These are phyloP conservation scores for Xylariaceae sp. DNA, from an alignment of 2,329 filamentous ascomycete genomes.

Conservation along the genomic window DNA sequence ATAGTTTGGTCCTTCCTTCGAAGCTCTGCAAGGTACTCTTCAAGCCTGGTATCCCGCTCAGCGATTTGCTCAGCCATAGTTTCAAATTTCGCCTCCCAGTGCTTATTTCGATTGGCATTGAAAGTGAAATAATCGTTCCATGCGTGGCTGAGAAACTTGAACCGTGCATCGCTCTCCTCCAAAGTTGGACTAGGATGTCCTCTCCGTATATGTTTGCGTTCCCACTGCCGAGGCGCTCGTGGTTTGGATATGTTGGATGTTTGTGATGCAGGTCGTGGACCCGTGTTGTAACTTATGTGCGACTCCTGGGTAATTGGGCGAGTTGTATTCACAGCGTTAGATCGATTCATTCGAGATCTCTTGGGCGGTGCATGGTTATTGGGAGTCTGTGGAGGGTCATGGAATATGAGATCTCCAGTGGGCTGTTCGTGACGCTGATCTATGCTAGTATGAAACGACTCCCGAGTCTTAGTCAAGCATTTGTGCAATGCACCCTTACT, in stretches of 20 bases:
- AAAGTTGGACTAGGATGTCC: constrained; percentile 19
- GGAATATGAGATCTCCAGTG: neutral
- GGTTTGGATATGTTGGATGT: constrained; percentile 37
- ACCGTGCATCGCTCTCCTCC: constrained; percentile 23
- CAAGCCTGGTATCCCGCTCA: constrained; percentile 20
- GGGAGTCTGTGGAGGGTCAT: neutral
- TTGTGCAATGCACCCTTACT: neutral
- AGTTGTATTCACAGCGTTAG: neutral
- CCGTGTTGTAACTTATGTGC: neutral
- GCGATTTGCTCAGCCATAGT: constrained; percentile 28
- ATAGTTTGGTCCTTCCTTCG: constrained; percentile 28
- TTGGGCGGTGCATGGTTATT: neutral
- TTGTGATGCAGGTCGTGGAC: constrained; percentile 26
- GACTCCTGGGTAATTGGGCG: neutral
- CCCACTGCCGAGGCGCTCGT: constrained; percentile 13
- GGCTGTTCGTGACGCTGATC: neutral
- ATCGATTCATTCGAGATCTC: neutral
- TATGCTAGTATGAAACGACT: neutral
- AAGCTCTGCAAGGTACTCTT: constrained; percentile 20
- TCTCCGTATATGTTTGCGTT: neutral
- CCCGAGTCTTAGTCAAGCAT: neutral
- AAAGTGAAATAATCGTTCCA: constrained; percentile 34
- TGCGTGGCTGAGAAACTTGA: constrained; percentile 25
- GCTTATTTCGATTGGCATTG: constrained; percentile 27
- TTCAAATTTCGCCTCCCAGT: constrained; percentile 30